phyloP scores from a whole-genome alignment of 1,284 basidiomycete species.

The Pterula multifida region DNA sequence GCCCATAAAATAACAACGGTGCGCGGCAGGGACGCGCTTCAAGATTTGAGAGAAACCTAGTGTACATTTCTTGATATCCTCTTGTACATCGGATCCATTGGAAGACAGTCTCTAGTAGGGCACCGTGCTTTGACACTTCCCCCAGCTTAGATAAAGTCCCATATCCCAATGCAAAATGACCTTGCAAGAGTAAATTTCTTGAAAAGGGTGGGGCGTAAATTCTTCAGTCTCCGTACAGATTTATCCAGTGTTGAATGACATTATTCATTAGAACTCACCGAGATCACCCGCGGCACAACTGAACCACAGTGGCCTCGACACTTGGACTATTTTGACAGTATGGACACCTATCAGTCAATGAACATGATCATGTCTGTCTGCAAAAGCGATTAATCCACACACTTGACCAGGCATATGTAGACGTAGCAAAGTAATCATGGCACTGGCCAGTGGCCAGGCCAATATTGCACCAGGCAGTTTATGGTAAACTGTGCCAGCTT shows the following conservation, averaged over 20 bases:
- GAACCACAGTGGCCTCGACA: slow-evolving; percentile 5
- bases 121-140: too few species aligned
- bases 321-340: neutral
- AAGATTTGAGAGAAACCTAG: too few species aligned
- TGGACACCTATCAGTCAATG: neutral
- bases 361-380: neutral
- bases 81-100: too few species aligned
- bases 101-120: too few species aligned
- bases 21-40: too few species aligned
- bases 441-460: slow-evolving; percentile 29
- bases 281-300: slow-evolving; percentile 3
- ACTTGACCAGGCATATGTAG: slow-evolving; percentile 25
- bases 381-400: neutral
- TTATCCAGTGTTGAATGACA: neutral
- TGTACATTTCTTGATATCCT: too few species aligned
- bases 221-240: neutral
- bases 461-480: slow-evolving; percentile 21
- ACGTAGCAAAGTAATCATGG: slow-evolving; percentile 24
- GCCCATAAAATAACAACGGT: too few species aligned
- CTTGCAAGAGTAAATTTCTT: slow-evolving; percentile 1
- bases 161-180: slow-evolving; percentile 3
- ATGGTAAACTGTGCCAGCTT: neutral
- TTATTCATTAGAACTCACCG: slow-evolving; percentile 6
- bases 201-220: slow-evolving; percentile 1
- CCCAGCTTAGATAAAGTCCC: slow-evolving; percentile 4